Percentiles rank a stretch among this genome's conserved stretches.
Evolutionary conservation across 306 rosid genomes (phyloP).

Genomic region (Prunus kanzakura): DNA sequence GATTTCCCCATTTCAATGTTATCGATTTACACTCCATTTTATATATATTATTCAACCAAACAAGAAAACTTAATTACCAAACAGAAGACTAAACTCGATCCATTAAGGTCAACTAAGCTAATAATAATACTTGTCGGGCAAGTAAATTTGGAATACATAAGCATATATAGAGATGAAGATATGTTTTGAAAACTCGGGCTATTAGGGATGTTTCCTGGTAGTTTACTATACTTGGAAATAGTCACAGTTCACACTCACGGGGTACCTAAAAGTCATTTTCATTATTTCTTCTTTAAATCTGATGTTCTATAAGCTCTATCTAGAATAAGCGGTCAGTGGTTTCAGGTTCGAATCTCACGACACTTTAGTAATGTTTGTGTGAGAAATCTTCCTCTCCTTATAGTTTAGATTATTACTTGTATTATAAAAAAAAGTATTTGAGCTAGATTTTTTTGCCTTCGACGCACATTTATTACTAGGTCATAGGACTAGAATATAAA

Average conservation of each 20-base stretch:
- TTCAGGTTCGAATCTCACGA: too few relatives aligned
- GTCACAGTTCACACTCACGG: background rate
- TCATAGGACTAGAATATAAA: too few relatives aligned
- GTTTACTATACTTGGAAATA: background rate
- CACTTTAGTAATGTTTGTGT: too few relatives aligned
- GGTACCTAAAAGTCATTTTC: background rate
- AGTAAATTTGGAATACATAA: background rate
- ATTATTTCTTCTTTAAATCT: background rate
- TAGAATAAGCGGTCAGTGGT: too few relatives aligned
- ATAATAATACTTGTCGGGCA: background rate
- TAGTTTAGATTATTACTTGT: too few relatives aligned
- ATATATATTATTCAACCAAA: background rate
- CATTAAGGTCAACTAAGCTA: background rate
- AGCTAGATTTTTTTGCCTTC: too few relatives aligned
- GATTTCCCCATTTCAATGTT: too few relatives aligned
- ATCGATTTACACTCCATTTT: too few relatives aligned
- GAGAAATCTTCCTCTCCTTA: rapidly evolving
- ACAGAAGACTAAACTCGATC: background rate
- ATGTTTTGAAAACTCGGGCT: too few relatives aligned
- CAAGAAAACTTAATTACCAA: background rate
- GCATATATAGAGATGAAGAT: too few relatives aligned
- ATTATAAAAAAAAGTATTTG: too few relatives aligned
- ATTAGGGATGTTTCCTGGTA: background rate
- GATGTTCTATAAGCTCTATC: too few relatives aligned
- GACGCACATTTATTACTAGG: background rate